Base-by-base conservation (phyloP, 257 asterid species). In the Knoxia roxburghii region DNA sequence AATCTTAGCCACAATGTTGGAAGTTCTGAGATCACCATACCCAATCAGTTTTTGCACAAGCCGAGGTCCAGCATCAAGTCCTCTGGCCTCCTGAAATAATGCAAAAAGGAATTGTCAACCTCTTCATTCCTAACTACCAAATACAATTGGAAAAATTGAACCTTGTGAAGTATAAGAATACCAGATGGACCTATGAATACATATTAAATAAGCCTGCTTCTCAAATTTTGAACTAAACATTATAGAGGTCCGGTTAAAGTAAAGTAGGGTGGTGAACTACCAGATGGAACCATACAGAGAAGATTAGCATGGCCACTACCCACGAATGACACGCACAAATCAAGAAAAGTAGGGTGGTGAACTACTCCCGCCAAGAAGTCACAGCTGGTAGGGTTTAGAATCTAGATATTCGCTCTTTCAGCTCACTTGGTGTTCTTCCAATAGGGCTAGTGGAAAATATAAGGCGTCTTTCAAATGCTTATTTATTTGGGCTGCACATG, bases 51-150 rank as follows among this genome's bases (percentile, higher is more conserved):
- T 93, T 73, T 86, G 86, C 74, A 90, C 92, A 37, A 93, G 89
- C 49, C 99, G 89, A 29, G 97, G 99, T 69, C 97, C 99, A 24
- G 99, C 99, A 75, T 93, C 99, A 30, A 93, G 87, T 17, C 99
- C 96, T 80, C 99, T 80, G 23, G 99, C 99, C 79, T 93, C 99
- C 99, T 90, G 76, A 21, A 72, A 61, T 15, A 26, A 56, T 57
- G 71, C 45, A 40, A 68, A 21, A 68, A 14, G 46, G 23, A 27
- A 56, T 30, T 17, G 29, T 59, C 12, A 45, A 21, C 15, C n/a
- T 39, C 13, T 58, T 1, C 24, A 1, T 35, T 37, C 46, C 50
- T 10, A 20, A 50, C 20, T 45, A 21, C 6, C 21, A 56, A 26
- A 61, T 21, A 27, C 17, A 56, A 40, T 21, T 54, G 63, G 63